phyloP scores from a whole-genome alignment of 495 filamentous ascomycete species.

The Acidomyces sp. region DNA sequence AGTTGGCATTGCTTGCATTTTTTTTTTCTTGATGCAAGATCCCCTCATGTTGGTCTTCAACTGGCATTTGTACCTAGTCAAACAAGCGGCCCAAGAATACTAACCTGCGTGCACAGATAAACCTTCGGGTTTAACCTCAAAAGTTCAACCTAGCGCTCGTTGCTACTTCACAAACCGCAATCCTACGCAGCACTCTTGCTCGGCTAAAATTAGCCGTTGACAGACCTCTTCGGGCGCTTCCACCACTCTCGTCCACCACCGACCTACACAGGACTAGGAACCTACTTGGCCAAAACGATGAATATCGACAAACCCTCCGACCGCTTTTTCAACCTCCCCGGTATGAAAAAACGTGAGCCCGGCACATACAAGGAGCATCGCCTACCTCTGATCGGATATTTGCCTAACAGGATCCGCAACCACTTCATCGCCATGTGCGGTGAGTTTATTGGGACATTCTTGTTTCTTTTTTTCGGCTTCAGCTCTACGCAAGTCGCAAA shows the following conservation, averaged over 20 bases:
- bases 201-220: no score
- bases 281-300: slow-evolving; percentile 4
- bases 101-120: no score
- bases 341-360: slow-evolving; percentile 4
- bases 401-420: slow-evolving; percentile 22
- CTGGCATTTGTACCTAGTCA: no score
- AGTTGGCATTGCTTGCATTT: neutral
- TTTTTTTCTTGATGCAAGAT: no score
- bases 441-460: slow-evolving; percentile 23
- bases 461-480: slow-evolving; percentile 27
- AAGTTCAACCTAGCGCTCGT: no score
- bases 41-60: no score
- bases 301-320: slow-evolving; percentile 19
- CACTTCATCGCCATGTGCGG: slow-evolving; percentile 25
- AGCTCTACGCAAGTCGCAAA: slow-evolving; percentile 24
- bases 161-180: no score
- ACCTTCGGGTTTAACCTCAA: no score
- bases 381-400: slow-evolving; percentile 13
- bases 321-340: slow-evolving; percentile 18
- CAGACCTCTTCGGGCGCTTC: no score
- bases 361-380: slow-evolving; percentile 4
- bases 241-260: no score
- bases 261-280: neutral
- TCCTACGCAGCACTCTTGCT: no score
- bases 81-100: no score